phyloP scores from a whole-genome alignment of 257 asterid species.

The Capsicum rhomboideum region DNA sequence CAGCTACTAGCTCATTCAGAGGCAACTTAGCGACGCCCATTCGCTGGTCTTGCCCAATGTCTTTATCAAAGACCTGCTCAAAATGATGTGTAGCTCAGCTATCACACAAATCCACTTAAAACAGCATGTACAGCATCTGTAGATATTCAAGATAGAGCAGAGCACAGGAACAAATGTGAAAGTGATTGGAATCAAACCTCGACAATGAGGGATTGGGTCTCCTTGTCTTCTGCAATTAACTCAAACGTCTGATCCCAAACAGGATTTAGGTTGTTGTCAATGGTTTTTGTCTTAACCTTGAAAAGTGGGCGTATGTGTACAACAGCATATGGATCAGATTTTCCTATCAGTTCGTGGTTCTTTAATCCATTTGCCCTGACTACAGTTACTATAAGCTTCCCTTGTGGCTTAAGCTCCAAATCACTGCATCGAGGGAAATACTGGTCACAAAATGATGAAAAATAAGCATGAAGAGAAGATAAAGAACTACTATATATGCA shows the following conservation, averaged over 20 bases:
- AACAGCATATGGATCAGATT: conserved; percentile 88
- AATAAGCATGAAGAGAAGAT: background rate
- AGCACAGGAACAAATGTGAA: background rate
- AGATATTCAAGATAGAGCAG: background rate
- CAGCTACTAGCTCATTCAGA: conserved; percentile 65
- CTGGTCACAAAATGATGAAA: background rate
- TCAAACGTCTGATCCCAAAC: conserved; percentile 76
- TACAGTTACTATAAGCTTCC: conserved; percentile 60
- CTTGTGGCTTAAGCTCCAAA: conserved; percentile 97
- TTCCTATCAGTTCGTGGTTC: conserved; percentile 92
- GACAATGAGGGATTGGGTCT: conserved; percentile 69
- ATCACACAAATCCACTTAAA: background rate
- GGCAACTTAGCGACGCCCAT: conserved; percentile 67
- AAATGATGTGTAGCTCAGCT: background rate
- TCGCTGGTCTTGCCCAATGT: conserved; percentile 84
- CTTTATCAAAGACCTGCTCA: conserved; percentile 77
- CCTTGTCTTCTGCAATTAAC: conserved; percentile 93
- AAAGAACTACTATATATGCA: background rate
- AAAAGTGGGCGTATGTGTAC: conserved; percentile 78
- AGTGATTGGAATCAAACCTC: conserved; percentile 47
- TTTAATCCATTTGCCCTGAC: conserved; percentile 65
- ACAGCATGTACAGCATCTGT: background rate
- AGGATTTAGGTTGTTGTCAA: conserved; percentile 91
- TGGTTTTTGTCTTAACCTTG: conserved; percentile 83
- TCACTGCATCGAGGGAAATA: conserved; percentile 43